Evolutionary conservation across 1,139 yeast genomes (phyloP), one percentile per base, ranked within the genome.

Genomic region (Wickerhamomyces sp.): DNA sequence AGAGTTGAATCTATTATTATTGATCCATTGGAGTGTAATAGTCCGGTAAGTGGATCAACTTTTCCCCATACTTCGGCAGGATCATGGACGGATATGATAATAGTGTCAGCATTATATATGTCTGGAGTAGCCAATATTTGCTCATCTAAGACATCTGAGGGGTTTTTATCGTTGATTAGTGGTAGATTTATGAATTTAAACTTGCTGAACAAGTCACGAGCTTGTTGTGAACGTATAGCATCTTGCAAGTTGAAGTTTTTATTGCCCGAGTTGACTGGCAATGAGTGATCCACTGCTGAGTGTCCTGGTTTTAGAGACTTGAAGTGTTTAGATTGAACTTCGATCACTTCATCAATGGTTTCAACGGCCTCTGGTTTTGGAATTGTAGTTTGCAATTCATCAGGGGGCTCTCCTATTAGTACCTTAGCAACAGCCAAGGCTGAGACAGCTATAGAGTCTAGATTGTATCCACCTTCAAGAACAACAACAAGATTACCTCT

Each of bases 41-140:
- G 71, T 9, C 97, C 97, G 20, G 84, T 76, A 7, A 82, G 64
- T 0, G 96, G 89, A 57, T 89, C 89, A 24, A 82, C 67, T 47
- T 83, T 78, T 2, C 95, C 96, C 96, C 96, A 89, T 7, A 92
- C 73, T 46, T 89, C 95, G 3, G 97, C 90, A 3, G 97, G 89
- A 54, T 90, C 97, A 60, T 90, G 97, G 13, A 90, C 78, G 8
- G 87, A 63, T 14, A 92, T 68, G 14, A 89, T 67, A 8, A 90
- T 62, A 7, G 84, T 76, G 17, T 77, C 73, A 35, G 80, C 68
- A 12, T 76, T 72, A 58, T 81, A 81, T 19, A 90, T 74, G 46
- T 80, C 76, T 6, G 89, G 84, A 15, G 95, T 78, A 24, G 95
- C 86, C 38, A 90, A 60, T 12, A 90, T 76, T 41, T 86, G 81